Percentiles rank a stretch among this genome's conserved stretches.
phyloP scores from a whole-genome alignment of 768 basidiomycete genomes.

The Russula vinacea region DNA sequence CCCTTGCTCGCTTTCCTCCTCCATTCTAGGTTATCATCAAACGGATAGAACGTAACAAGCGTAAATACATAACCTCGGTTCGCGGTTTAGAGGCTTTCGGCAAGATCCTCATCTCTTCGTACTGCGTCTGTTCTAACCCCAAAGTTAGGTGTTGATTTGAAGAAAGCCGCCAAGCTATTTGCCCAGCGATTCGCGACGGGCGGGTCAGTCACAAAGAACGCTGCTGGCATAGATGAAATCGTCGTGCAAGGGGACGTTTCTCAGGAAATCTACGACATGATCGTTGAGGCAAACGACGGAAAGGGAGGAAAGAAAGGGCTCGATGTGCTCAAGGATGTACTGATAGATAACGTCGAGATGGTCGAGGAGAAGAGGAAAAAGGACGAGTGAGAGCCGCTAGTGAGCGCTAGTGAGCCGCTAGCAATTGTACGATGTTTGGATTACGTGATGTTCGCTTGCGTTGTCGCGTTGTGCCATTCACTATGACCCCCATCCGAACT shows the following conservation, averaged over 20 bases:
- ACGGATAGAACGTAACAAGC: conserved; percentile 91
- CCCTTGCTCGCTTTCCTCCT: neutral
- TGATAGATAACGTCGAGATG: conserved; percentile 64
- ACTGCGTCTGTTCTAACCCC: neutral
- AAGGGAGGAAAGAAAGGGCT: conserved; percentile 37
- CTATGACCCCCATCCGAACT: conserved; percentile 18
- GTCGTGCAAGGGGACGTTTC: conserved; percentile 96
- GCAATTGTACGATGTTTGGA: neutral
- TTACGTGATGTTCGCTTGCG: conserved; percentile 2
- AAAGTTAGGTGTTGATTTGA: conserved; percentile 70
- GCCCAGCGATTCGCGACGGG: conserved; percentile 95
- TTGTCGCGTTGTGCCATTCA: no score
- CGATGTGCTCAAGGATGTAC: conserved; percentile 65
- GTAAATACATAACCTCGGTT: conserved; percentile 89
- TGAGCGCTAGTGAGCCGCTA: no score
- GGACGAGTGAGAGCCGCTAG: conserved; percentile 17
- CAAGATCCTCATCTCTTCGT: conserved; percentile 28
- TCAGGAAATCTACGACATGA: conserved; percentile 81
- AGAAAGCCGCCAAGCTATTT: conserved; percentile 93
- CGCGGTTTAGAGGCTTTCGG: conserved; percentile 89
- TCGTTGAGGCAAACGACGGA: conserved; percentile 47
- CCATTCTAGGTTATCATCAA: conserved; percentile 74
- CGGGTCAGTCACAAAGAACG: conserved; percentile 87
- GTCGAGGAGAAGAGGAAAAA: conserved; percentile 85
- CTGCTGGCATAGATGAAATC: conserved; percentile 89